Base-by-base conservation (phyloP, 164 flowering plant genomes). In the Akebia trifoliata region DNA sequence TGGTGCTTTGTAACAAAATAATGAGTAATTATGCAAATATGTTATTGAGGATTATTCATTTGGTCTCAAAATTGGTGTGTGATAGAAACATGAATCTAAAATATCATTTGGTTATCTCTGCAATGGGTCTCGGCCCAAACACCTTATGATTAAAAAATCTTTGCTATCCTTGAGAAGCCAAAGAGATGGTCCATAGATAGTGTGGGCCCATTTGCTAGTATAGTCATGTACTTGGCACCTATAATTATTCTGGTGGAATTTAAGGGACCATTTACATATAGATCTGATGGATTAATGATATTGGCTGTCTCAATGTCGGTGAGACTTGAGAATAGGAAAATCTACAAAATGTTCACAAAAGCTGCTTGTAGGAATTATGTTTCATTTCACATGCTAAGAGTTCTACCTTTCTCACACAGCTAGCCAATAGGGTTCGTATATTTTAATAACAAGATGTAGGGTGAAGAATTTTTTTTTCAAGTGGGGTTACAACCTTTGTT, bases 221-320 rank as follows among this genome's bases (percentile, higher is more conserved):
- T 46, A 56, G 63, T 45, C 69, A 70, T 30, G 10, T 47, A 50
- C 43, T 49, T 49, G 26, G 31, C 29, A 49, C 38, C 65, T 59
- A 25, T 20, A 56, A 17, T 45, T 47, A 10, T 50, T 14, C 18
- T 53, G 54, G 36, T 50, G 40, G 32, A 35, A 40, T n/a, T n/a
- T n/a, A n/a, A 12, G 67, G 70, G 67, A 66, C 71, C 71, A 63
- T 59, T 36, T 35, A 51, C 39, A 40, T 3, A n/a, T n/a, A n/a
- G n/a, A 48, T 36, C 61, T 59, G 57, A 57, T 57, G 45, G 49
- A 17, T 45, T 50, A 32, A 59, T 59, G 39, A 63, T 60, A 36
- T 30, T 59, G 39, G 32, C 48, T 60, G 65, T 56, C 66, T 54
- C 44, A 37, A 54, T 67, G 74, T 67, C 60, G 60, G 71, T 26